Evolutionary conservation across 2,329 filamentous ascomycete species (phyloP), one percentile per base, ranked within the genome.

Genomic region (Aspergillus caelatus): DNA sequence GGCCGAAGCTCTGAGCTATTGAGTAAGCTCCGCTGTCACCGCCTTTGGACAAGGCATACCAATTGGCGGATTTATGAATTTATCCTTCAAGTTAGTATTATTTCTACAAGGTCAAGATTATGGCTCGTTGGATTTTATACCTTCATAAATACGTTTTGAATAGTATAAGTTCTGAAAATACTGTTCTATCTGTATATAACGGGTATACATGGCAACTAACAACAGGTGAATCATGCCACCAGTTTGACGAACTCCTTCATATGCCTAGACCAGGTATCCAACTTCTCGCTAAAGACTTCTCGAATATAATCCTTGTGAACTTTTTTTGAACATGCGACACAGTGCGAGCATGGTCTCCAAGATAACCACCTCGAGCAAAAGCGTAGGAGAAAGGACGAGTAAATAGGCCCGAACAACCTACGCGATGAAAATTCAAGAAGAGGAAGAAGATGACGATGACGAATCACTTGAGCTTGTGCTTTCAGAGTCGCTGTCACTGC

Each of bases 1-100:
- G 72, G 68, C 60, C 56, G 69, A 68, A 76, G 74, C 75, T 76
- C 70, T 61, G 67, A 75, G 73, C 72, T 74, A 66, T 71, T 70
- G 71, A 74, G 70, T 72, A 68, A 72, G 70, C 68, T 70, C 69
- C 56, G 55, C 58, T 39, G 64, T 75, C 74, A 77, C 75, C 75
- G 75, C 75, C 75, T 76, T 55, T 55, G 52, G 11, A 55, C 52
- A 26, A 10, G 21, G 26, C n/a, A 39, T 50, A 45, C 19, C 45
- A 28, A 48, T 48, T 48, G 45, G 45, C 45, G 45, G 21, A 48
- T 48, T 7, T 26, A 26, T 23, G 43, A 23, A 46, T 26, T 26
- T 4, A 26, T 23, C 21, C 21, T 23, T 23, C 11, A 41, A 41
- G 6, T 36, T 14, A 36, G 6, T 36, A 16, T 19, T 41, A 36